Evolutionary conservation across 805 yeast species (phyloP).

Genomic region (Candida chauliodis): DNA sequence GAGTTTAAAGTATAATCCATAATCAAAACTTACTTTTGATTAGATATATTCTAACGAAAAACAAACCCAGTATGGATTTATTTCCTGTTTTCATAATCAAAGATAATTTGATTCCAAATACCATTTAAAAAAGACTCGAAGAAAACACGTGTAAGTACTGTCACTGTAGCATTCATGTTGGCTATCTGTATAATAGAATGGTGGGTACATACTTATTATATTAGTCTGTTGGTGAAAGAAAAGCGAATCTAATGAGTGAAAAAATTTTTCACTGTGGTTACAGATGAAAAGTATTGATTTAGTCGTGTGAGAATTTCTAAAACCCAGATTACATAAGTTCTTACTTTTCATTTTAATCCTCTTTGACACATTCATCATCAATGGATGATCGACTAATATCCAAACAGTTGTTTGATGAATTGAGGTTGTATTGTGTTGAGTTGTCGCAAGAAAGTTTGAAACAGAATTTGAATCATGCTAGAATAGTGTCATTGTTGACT

Average conservation of each 20-base stretch:
- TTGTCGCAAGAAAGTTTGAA: constrained; percentile 21
- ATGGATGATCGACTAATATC: constrained; percentile 15
- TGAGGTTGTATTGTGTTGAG: constrained; percentile 30
- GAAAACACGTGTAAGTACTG: neutral
- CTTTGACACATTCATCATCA: too few relatives aligned
- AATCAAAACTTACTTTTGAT: neutral
- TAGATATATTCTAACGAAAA: constrained; percentile 3
- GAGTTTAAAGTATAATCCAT: constrained; percentile 3
- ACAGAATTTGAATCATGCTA: constrained; percentile 9
- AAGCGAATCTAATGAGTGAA: neutral
- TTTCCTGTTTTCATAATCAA: constrained; percentile 3
- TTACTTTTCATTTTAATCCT: neutral
- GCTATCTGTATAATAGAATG: neutral
- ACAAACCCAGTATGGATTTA: neutral
- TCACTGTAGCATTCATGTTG: constrained; percentile 4
- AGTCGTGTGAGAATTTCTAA: constrained; percentile 1
- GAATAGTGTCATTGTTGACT: constrained; percentile 4
- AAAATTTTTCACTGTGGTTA: neutral
- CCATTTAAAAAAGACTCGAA: constrained; percentile 2
- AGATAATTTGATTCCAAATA: constrained; percentile 6
- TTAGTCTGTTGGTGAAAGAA: neutral
- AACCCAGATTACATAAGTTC: neutral
- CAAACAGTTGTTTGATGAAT: constrained; percentile 22
- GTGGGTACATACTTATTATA: neutral
- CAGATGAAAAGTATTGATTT: too few relatives aligned